Evolutionary conservation across 140 eudicot genomes (phyloP).

Genomic region (Stevia rebaudiana): DNA sequence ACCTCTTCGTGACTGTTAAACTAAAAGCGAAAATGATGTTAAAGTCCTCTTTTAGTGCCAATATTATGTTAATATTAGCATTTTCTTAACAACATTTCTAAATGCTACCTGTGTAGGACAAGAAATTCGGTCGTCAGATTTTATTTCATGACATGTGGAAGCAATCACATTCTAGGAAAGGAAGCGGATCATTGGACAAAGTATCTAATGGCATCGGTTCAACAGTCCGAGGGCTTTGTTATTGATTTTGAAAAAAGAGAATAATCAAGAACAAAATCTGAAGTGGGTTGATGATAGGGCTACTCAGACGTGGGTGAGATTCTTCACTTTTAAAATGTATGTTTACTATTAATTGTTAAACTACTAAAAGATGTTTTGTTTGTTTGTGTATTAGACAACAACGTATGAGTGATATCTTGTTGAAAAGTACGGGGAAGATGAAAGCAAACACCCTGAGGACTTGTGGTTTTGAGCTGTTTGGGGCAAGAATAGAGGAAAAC

Average conservation of each 20-base stretch:
- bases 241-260: background rate
- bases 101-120: background rate
- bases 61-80: background rate
- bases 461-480: background rate
- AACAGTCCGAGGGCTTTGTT: background rate
- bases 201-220: background rate
- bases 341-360: too few species aligned
- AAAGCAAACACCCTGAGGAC: background rate
- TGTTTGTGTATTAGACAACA: too few species aligned
- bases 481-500: background rate
- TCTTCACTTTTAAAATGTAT: background rate
- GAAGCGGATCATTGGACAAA: background rate
- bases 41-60: background rate
- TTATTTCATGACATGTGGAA: background rate
- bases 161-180: background rate
- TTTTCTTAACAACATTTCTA: background rate
- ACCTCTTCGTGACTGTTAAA: background rate
- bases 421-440: background rate
- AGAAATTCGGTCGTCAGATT: background rate
- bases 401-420: too few species aligned
- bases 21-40: background rate
- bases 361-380: too few species aligned
- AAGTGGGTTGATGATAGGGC: background rate
- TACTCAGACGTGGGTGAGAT: background rate
- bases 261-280: background rate